These are phyloP conservation scores for Selaginella tamariscina DNA, from an alignment of 75 land plant genomes.

Conservation along the genomic window DNA sequence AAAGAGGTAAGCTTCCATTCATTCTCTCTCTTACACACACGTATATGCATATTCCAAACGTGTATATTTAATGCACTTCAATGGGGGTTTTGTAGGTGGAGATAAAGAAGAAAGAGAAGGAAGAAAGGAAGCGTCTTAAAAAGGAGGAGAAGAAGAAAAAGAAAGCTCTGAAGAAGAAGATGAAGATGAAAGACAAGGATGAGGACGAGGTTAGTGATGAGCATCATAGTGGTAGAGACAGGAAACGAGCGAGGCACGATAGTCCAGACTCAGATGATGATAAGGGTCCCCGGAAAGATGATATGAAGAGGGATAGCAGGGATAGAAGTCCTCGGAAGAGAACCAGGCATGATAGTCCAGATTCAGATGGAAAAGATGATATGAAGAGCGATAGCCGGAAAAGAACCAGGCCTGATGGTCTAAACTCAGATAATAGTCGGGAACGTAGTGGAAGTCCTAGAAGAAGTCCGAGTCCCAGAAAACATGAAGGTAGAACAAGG, in stretches of 20 bases:
- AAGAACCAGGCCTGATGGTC: constrained; percentile 11
- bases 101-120: constrained; percentile 36
- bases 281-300: not conserved
- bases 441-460: not conserved
- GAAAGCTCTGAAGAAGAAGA: constrained; percentile 6
- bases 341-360: constrained; percentile 15
- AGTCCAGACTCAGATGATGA: constrained; percentile 4
- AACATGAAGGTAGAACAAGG: not conserved
- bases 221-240: not conserved
- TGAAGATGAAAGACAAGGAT: not conserved
- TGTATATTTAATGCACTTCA: too few species aligned
- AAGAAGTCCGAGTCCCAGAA: not conserved
- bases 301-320: not conserved
- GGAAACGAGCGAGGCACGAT: constrained; percentile 7
- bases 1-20: constrained; percentile 48
- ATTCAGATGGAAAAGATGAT: not conserved
- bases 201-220: not conserved
- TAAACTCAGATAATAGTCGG: not conserved
- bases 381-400: not conserved
- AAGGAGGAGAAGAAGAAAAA: constrained; percentile 8
- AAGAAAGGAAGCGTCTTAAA: not conserved
- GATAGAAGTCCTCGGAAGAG: not conserved
- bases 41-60: too few species aligned
- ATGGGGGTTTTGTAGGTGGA: constrained; percentile 27
- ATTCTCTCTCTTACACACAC: not conserved